Evolutionary conservation across 2,329 filamentous ascomycete genomes (phyloP), one percentile per base, ranked within the genome.

Genomic region (Fusarium penzigii): DNA sequence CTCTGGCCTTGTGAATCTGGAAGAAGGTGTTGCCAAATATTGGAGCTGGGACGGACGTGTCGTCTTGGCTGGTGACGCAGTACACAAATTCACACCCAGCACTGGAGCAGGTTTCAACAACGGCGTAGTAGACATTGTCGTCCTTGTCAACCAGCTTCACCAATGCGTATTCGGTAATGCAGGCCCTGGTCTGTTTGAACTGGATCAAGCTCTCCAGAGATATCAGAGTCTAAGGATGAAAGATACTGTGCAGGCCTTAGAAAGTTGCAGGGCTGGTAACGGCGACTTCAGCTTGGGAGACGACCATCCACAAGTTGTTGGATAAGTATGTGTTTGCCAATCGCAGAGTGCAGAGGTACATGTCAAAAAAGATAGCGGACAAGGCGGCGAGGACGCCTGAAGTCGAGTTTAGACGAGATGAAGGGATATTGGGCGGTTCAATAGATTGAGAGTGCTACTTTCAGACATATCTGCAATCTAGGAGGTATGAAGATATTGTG

Each of bases 51-150:
- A 56, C 7, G 68, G 71, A 2, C 60, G 69, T 1, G 56, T 75
- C 8, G 70, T 70, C 2, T 66, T 75, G 1, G 65, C 58, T 0
- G 72, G 73, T 0, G 73, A 75, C 39, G 58, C 72, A 0, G 65
- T 63, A 1, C 72, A 75, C 50, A 75, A 74, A 39, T 68, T 69
- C 46, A 73, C 71, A 0, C 70, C 73, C 0, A 72, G 68, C 44
- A 61, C 68, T 0, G 71, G 70, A 0, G 59, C 64, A 1, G 72
- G 72, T 1, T 67, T 67, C 38, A 73, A 75, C 55, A 67, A 67
- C 17, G 72, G 67, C 0, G 59, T 75, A 1, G 63, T 69, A 34
- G 70, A 73, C 13, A 49, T 70, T 1, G 62, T 69, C 5, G 60
- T 54, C 0, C 52, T 72, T 1, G 55, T 56, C 46, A 72, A 72